Conservation (phyloP, 169 alveolate genomes). For the Eimeria tenella region DNA sequence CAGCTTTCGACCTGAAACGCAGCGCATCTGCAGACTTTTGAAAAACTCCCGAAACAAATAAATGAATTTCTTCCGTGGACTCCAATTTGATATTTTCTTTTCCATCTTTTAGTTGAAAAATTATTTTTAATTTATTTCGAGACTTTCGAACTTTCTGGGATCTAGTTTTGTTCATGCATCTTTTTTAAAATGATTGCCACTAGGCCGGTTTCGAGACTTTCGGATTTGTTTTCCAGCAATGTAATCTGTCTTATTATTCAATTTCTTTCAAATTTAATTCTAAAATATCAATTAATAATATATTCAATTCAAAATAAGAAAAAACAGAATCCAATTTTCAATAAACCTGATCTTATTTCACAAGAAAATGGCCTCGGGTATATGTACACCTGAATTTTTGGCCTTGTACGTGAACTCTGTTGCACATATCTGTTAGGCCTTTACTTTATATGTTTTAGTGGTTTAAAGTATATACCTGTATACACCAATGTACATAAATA, state of each 20-base stretch:
- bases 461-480: not conserved
- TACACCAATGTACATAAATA: no score
- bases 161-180: not conserved
- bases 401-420: no score
- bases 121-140: not conserved
- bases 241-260: no score
- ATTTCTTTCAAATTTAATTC: no score
- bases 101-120: not conserved
- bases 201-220: not conserved
- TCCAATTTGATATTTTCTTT: not conserved
- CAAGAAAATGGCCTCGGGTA: not conserved
- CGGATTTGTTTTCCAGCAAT: no score
- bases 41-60: not conserved
- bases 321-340: not conserved
- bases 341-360: no score
- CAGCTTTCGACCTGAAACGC: not conserved
- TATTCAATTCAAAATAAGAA: not conserved
- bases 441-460: not conserved
- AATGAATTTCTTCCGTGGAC: not conserved
- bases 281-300: no score
- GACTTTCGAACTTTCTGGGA: not conserved
- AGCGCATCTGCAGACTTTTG: no score
- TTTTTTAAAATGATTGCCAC: no score
- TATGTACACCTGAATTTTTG: not conserved
- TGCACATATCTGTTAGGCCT: not conserved